Conservation (phyloP, 2,329 filamentous ascomycete species). For the Aureobasidium mangrovei region DNA sequence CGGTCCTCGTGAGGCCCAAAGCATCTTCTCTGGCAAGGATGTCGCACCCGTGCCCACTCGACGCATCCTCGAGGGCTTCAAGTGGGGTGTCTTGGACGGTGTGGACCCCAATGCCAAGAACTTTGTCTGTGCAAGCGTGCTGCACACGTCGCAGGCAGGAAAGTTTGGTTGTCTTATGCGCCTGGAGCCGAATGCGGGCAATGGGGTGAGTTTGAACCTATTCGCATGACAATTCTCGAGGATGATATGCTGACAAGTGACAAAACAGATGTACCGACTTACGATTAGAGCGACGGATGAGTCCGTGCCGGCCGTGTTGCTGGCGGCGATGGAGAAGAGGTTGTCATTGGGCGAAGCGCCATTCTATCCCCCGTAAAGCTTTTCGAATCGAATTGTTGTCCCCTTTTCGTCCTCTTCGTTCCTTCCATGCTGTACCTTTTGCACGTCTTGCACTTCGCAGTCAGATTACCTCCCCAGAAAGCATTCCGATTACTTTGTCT, state of each 20-base stretch:
- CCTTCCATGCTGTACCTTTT: too few species aligned
- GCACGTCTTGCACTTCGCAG: too few species aligned
- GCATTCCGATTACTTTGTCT: too few species aligned
- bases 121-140: slow-evolving; percentile 80
- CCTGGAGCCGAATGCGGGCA: slow-evolving; percentile 87
- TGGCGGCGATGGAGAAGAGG: slow-evolving; percentile 81
- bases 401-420: too few species aligned
- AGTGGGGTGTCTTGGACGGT: slow-evolving; percentile 74
- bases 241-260: slow-evolving; percentile 14
- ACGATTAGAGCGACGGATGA: slow-evolving; percentile 94
- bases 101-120: slow-evolving; percentile 93
- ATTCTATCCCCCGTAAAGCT: slow-evolving; percentile 12
- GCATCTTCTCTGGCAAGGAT: slow-evolving; percentile 63
- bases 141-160: slow-evolving; percentile 67
- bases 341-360: slow-evolving; percentile 36
- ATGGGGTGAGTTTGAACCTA: slow-evolving; percentile 58
- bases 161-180: slow-evolving; percentile 92
- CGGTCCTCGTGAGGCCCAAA: slow-evolving; percentile 70
- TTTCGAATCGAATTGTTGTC: too few species aligned
- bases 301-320: slow-evolving; percentile 65
- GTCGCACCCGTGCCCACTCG: slow-evolving; percentile 64
- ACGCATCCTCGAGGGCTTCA: slow-evolving; percentile 70
- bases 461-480: too few species aligned
- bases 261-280: slow-evolving; percentile 76
- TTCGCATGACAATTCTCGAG: background rate